Percentiles rank a stretch among this genome's conserved stretches.
These are phyloP conservation scores for Ganoderma boninense DNA, from an alignment of 1,284 basidiomycete species.

Conservation along the genomic window DNA sequence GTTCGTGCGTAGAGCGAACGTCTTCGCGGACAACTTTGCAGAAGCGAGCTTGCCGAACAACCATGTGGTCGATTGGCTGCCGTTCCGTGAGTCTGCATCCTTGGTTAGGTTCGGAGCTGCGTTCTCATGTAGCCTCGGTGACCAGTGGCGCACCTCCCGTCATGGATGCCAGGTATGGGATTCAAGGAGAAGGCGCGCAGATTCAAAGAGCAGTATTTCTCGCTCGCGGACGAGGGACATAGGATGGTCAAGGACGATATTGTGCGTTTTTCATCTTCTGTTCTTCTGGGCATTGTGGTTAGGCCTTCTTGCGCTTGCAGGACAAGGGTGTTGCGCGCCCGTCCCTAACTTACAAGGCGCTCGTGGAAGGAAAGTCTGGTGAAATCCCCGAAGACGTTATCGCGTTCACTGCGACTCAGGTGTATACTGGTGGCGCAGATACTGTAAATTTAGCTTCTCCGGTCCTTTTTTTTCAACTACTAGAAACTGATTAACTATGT, in stretches of 20 bases:
- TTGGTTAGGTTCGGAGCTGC: not conserved
- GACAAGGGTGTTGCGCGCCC: slow-evolving; percentile 29
- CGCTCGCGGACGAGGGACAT: slow-evolving; percentile 21
- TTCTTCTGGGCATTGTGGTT: slow-evolving; percentile 45
- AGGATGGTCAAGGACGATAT: slow-evolving; percentile 24
- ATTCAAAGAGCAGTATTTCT: slow-evolving; percentile 23
- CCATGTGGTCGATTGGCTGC: slow-evolving; percentile 41
- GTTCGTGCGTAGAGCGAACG: slow-evolving; percentile 34
- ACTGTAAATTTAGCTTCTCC: slow-evolving; percentile 12
- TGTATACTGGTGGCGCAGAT: slow-evolving; percentile 25
- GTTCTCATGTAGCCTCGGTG: not conserved
- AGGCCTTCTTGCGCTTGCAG: slow-evolving; percentile 45
- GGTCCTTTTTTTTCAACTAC: not conserved
- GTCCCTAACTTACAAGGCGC: slow-evolving; percentile 47
- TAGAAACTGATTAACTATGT: not conserved
- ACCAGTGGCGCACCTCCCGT: slow-evolving; percentile 32
- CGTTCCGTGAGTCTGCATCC: slow-evolving; percentile 36
- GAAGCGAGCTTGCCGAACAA: slow-evolving; percentile 36
- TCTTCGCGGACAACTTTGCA: slow-evolving; percentile 31
- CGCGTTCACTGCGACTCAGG: slow-evolving; percentile 24
- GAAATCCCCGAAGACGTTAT: slow-evolving; percentile 20
- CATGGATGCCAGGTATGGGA: slow-evolving; percentile 33
- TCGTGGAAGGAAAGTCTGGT: slow-evolving; percentile 59
- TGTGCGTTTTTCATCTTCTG: slow-evolving; percentile 7
- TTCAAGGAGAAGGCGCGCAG: slow-evolving; percentile 31